A percentile compares a stretch with the other conserved stretches of the same genome.
Conservation (phyloP, 1,139 yeast species). For the Candida sojae region DNA sequence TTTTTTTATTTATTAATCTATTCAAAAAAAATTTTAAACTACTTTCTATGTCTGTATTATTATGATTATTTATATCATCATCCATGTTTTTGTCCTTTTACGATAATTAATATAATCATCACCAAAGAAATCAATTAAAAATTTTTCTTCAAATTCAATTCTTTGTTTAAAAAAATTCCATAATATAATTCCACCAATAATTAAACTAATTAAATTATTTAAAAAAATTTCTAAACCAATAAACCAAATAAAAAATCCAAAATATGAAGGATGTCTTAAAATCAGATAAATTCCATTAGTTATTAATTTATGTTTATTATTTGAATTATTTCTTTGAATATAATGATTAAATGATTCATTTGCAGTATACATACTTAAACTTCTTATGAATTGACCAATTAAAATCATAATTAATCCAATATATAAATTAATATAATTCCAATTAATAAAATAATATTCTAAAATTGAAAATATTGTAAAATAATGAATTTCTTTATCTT, state of each 20-base stretch:
- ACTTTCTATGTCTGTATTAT: not conserved
- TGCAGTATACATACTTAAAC: constrained; percentile 86
- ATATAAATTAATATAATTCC: not conserved
- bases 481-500: constrained; percentile 66
- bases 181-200: constrained; percentile 37
- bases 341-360: constrained; percentile 85
- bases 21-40: too few species aligned
- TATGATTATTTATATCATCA: constrained; percentile 9
- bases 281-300: constrained; percentile 69
- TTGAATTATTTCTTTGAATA: constrained; percentile 52
- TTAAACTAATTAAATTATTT: constrained; percentile 44
- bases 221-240: constrained; percentile 77
- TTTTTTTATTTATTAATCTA: not conserved
- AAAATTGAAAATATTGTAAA: constrained; percentile 52
- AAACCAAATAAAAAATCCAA: constrained; percentile 94
- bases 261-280: constrained; percentile 86
- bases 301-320: constrained; percentile 61
- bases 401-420: constrained; percentile 51
- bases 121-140: constrained; percentile 69
- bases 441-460: constrained; percentile 21
- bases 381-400: constrained; percentile 67
- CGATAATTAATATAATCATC: constrained; percentile 58
- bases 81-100: constrained; percentile 12
- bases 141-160: constrained; percentile 69
- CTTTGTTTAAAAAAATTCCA: constrained; percentile 70